Base-by-base conservation (phyloP, 1,284 basidiomycete species). In the Schizopora paradoxa region DNA sequence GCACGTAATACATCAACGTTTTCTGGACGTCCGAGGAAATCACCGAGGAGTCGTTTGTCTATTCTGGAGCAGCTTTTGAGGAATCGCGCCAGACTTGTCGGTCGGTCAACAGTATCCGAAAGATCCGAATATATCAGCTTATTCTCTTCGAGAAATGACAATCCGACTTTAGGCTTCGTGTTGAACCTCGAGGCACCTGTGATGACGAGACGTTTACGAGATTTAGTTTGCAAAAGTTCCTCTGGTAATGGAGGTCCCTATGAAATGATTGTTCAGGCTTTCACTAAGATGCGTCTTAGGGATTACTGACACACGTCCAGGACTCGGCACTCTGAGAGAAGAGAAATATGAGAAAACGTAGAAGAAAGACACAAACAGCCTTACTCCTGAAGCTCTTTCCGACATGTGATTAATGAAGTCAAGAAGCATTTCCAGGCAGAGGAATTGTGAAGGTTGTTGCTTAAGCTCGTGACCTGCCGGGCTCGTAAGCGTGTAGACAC, bases 41-140 rank as follows among this genome's bases (percentile, higher is more conserved):
- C 96, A 6, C 96, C 96, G 1, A 99, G 70, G 1, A 96, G 68
- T 51, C 90, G 87, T 68, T 99, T 99, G 66, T 99, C 94, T 26
- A 99, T 71, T 27, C 89, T 73, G 1, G 86, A 81, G 45, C 86
- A 91, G 34, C 76, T 81, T 65, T 94, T 94, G 51, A 99, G 68
- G 65, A 98, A 98, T 29, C 62, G 76, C 3, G 96, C 95, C 28
- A 84, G 69, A 59, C 78, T 89, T 47, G 70, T 73, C 26, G 68
- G 67, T 53, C 72, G 80, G 38, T 77, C 71, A 44, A 78, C 66
- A 5, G 73, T 69, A 7, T 75, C 66, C 47, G 77, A 77, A 40
- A 76, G 66, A 53, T 86, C 82, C 8, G 76, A 69, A 59, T 83
- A 86, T 51, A 97, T 90, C 33, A 96, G 69, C 16, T 81, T 82